These are phyloP conservation scores for Aspergillus pseudotamarii DNA, from an alignment of 2,329 filamentous ascomycete species.

Conservation along the genomic window DNA sequence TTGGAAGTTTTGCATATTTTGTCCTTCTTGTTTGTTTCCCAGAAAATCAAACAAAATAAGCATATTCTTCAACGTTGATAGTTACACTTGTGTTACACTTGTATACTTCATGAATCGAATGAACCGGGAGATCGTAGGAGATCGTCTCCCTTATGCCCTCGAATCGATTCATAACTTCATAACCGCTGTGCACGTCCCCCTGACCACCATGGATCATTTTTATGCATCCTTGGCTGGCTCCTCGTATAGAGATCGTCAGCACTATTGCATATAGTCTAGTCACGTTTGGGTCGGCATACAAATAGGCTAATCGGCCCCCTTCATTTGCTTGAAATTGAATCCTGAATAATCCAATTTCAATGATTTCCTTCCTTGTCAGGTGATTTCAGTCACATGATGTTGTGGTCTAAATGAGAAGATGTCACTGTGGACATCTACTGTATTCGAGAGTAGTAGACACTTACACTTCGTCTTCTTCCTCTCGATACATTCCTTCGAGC, in stretches of 20 bases:
- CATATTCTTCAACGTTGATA: not conserved
- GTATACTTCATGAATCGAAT: not conserved
- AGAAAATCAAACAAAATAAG: not conserved
- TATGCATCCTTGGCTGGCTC: not conserved
- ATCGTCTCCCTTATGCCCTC: not conserved
- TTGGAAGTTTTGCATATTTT: not conserved
- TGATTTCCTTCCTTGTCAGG: not conserved
- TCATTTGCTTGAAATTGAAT: not conserved
- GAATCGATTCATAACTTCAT: not conserved
- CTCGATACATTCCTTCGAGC: too few relatives aligned
- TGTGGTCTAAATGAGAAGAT: not conserved
- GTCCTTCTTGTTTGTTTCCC: not conserved
- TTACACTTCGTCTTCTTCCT: too few relatives aligned
- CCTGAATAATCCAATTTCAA: not conserved
- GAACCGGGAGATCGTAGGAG: not conserved
- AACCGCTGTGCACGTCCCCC: not conserved
- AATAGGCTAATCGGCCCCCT: not conserved
- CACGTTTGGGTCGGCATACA: not conserved
- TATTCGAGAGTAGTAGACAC: too few relatives aligned
- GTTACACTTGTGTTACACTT: not conserved
- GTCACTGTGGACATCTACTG: too few relatives aligned
- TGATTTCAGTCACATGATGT: not conserved
- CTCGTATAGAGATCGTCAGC: not conserved
- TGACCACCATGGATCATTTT: not conserved
- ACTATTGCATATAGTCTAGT: slow-evolving; percentile 1